phyloP scores from a whole-genome alignment of 768 basidiomycete genomes.

The Termitomyces bulborhizus region DNA sequence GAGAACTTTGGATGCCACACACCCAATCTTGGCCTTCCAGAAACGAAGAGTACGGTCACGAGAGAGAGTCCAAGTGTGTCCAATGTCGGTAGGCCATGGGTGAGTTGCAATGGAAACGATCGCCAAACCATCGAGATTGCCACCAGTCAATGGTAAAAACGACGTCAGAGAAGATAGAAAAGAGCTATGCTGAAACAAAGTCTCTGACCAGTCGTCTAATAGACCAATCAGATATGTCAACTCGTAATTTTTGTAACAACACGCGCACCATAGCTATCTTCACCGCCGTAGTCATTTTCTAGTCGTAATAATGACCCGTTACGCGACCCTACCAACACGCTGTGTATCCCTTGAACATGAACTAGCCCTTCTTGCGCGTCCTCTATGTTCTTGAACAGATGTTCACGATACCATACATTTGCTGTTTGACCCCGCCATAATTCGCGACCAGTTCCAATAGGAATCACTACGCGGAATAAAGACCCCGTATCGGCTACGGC shows the following conservation, averaged over 20 bases:
- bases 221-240: slow-evolving; percentile 8
- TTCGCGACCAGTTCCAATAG: slow-evolving; percentile 42
- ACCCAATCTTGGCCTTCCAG: slow-evolving; percentile 76
- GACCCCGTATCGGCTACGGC: slow-evolving; percentile 63
- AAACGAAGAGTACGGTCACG: slow-evolving; percentile 78
- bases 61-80: slow-evolving; percentile 78
- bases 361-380: slow-evolving; percentile 41
- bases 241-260: not conserved
- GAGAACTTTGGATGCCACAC: slow-evolving; percentile 58
- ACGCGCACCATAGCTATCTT: slow-evolving; percentile 52
- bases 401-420: slow-evolving; percentile 60
- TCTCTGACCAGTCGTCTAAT: slow-evolving; percentile 70
- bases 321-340: slow-evolving; percentile 53
- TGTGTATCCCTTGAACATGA: slow-evolving; percentile 64
- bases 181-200: slow-evolving; percentile 54
- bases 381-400: slow-evolving; percentile 50
- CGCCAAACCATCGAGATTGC: slow-evolving; percentile 43
- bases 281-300: slow-evolving; percentile 56
- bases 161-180: slow-evolving; percentile 64
- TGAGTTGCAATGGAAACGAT: slow-evolving; percentile 69
- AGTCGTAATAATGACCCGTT: slow-evolving; percentile 65
- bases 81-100: slow-evolving; percentile 71
- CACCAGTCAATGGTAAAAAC: slow-evolving; percentile 51
- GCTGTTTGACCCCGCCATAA: slow-evolving; percentile 54
- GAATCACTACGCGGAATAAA: slow-evolving; percentile 66